Base-by-base conservation (phyloP, 495 filamentous ascomycete genomes). In the Talaromyces trachyspermus region DNA sequence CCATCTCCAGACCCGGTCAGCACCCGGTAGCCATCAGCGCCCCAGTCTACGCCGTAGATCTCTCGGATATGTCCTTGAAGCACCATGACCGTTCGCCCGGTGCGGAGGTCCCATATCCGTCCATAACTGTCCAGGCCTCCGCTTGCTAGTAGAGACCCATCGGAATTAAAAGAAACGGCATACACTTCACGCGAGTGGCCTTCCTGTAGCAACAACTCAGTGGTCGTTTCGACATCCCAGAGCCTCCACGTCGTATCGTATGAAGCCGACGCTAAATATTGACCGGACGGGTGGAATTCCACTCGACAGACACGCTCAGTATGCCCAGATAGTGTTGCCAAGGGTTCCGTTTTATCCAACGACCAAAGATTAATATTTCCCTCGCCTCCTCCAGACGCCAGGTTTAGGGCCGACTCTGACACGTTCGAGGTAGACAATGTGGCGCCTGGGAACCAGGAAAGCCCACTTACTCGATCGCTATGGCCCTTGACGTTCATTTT, bases 171-270 rank as follows among this genome's bases (percentile, higher is more conserved):
- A 43, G 80, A 74, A 18, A 96, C 78, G 2, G 89, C 74, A 54
- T 91, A 96, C 10, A 95, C 91, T 43, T 94, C 94, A 26, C 87
- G 78, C 5, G 86, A 89, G 62, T 99, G 92, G 3, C 94, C 92
- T 70, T 99, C 92, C 68, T 97, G 94, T 3, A 95, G 68, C 0
- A 91, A 72, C 3, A 98, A 70, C 54, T 97, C 90, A 2, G 83
- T 83, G 0, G 77, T 84, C 1, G 83, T 91, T 45, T 86, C 79
- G 0, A 96, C 77, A 58, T 99, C 94, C 94, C 94, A 99, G 47
- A 99, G 65, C 19, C 92, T 80, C 92, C 92, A 99, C 0, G 91
- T 95, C 3, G 90, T 96, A 59, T 99, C 92, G 56, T 88, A 91
- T 1, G 89, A 95, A 1, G 92, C 92, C 0, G 89, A 95, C 1